Conservation (phyloP, 1,284 basidiomycete species). For the Microbotryomycetes sp. region DNA sequence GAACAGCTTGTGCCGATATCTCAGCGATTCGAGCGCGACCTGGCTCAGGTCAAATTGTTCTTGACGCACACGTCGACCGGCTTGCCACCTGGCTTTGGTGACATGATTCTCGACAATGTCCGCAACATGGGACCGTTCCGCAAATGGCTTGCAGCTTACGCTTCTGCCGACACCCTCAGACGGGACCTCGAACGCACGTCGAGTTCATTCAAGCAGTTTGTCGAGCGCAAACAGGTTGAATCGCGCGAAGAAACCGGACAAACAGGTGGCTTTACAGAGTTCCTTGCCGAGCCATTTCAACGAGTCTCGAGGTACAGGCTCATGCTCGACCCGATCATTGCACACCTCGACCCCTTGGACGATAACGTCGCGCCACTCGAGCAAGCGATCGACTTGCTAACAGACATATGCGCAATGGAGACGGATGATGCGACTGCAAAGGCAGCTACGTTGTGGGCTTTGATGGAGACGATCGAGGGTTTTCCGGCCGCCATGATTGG, state of each 20-base stretch:
- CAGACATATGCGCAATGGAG: slow-evolving; percentile 85
- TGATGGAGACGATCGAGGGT: slow-evolving; percentile 76
- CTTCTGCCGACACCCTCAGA: slow-evolving; percentile 10
- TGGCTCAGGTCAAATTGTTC: slow-evolving; percentile 3
- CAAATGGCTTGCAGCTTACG: slow-evolving; percentile 16
- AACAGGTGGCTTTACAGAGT: slow-evolving; percentile 80
- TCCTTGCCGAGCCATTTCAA: slow-evolving; percentile 99
- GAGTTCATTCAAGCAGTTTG: slow-evolving; percentile 19
- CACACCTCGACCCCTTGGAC: slow-evolving; percentile 31
- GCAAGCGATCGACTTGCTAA: slow-evolving; percentile 81
- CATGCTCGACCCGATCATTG: slow-evolving; percentile 59
- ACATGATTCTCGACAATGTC: slow-evolving; percentile 19
- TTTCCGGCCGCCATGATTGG: slow-evolving; percentile 85
- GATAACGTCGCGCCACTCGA: slow-evolving; percentile 53
- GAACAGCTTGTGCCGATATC: slow-evolving; percentile 25
- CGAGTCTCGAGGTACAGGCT: slow-evolving; percentile 93
- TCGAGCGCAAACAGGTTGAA: slow-evolving; percentile 15
- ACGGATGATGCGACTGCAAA: slow-evolving; percentile 83
- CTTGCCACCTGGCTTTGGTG: slow-evolving; percentile 19
- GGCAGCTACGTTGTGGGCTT: slow-evolving; percentile 79
- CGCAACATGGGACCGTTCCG: slow-evolving; percentile 21
- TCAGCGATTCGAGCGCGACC: slow-evolving; percentile 13
- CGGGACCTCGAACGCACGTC: slow-evolving; percentile 16
- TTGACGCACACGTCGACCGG: not conserved
- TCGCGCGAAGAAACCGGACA: slow-evolving; percentile 47